phyloP scores from a whole-genome alignment of 2,329 filamentous ascomycete genomes.

The Calonectria multiphialidica region DNA sequence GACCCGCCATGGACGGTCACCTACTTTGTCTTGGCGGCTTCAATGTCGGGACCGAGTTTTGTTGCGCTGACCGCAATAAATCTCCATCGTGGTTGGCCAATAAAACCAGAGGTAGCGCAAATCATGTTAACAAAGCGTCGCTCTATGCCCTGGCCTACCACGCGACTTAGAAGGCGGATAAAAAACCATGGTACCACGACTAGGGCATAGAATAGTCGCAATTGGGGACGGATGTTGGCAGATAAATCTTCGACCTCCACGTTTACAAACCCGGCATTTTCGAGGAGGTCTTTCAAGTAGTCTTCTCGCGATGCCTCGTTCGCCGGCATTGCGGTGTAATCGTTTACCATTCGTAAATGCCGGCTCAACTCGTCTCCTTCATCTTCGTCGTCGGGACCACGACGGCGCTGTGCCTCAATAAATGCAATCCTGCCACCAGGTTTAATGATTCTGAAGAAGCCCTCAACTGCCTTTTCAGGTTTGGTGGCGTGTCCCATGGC shows the following conservation, averaged over 20 bases:
- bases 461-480: constrained; percentile 54
- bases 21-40: constrained; percentile 14
- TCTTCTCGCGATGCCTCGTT: constrained; percentile 53
- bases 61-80: constrained; percentile 30
- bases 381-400: constrained; percentile 41
- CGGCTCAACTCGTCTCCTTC: constrained; percentile 34
- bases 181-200: constrained; percentile 60
- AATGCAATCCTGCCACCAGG: constrained; percentile 61
- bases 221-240: constrained; percentile 61
- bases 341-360: constrained; percentile 51
- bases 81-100: constrained; percentile 29
- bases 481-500: constrained; percentile 67
- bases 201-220: constrained; percentile 59
- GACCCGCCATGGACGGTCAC: not conserved
- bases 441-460: constrained; percentile 60
- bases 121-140: constrained; percentile 57
- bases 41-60: constrained; percentile 22
- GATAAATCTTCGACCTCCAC: constrained; percentile 58
- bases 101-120: constrained; percentile 22
- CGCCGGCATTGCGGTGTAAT: constrained; percentile 60
- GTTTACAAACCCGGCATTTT: constrained; percentile 59
- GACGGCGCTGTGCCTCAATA: constrained; percentile 60
- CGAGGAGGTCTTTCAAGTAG: constrained; percentile 54
- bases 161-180: constrained; percentile 51
- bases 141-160: constrained; percentile 46